Evolutionary conservation across 1,284 basidiomycete species (phyloP).

Genomic region (Xerocomus amazonicus): DNA sequence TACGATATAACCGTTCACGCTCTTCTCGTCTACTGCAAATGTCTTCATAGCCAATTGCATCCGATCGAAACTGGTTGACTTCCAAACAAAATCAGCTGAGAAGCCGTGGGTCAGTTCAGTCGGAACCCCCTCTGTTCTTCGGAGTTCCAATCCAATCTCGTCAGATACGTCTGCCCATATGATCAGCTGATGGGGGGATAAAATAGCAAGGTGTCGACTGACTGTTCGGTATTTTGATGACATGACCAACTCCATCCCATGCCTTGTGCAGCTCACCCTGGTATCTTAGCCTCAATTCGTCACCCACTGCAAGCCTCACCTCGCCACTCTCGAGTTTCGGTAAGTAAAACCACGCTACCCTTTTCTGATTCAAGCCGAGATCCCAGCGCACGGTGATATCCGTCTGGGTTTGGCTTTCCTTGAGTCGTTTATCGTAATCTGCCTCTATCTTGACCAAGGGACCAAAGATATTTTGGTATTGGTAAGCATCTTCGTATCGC

Average conservation of each 20-base stretch:
- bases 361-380: constrained; percentile 95
- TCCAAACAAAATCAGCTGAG: constrained; percentile 98
- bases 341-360: constrained; percentile 94
- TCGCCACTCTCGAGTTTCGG: constrained; percentile 98
- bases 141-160: constrained; percentile 93
- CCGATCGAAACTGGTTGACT: constrained; percentile 97
- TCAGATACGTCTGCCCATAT: constrained; percentile 81
- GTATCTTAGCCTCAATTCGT: constrained; percentile 91
- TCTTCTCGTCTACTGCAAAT: constrained; percentile 98
- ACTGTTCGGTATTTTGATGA: constrained; percentile 99
- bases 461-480: constrained; percentile 99
- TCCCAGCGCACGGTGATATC: constrained; percentile 97
- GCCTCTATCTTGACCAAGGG: constrained; percentile 99
- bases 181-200: constrained; percentile 17
- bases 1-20: constrained; percentile 97
- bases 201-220: constrained; percentile 25
- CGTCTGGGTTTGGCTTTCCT: constrained; percentile 98
- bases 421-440: constrained; percentile 96
- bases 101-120: constrained; percentile 94
- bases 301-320: constrained; percentile 94
- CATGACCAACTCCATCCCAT: constrained; percentile 98
- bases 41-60: constrained; percentile 99
- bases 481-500: constrained; percentile 97
- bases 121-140: constrained; percentile 91
- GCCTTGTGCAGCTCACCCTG: constrained; percentile 83